A percentile compares a stretch with the other conserved stretches of the same genome.
Evolutionary conservation across 192 early-diverging fungal genomes (phyloP).

Genomic region (Rhizoclosmatium globosum): DNA sequence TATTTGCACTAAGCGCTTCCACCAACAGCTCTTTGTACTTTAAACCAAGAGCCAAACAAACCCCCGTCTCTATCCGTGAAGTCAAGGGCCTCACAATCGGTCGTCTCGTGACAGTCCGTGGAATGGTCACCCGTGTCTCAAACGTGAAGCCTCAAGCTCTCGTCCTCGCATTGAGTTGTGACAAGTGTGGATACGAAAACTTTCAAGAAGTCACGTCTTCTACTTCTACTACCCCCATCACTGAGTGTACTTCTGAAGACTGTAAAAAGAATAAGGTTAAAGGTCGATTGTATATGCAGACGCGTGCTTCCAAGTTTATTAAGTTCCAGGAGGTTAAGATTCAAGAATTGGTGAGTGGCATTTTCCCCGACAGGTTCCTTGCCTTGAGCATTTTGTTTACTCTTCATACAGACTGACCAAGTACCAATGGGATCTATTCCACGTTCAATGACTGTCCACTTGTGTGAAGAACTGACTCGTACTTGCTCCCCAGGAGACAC

Average conservation of each 20-base stretch:
- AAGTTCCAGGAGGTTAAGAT: conserved; percentile 97
- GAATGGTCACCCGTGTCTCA: conserved; percentile 92
- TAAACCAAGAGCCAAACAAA: conserved; percentile 69
- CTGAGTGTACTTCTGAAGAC: conserved; percentile 79
- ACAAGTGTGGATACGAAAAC: conserved; percentile 92
- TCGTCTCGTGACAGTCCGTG: conserved; percentile 85
- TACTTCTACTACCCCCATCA: conserved; percentile 72
- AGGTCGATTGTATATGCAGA: conserved; percentile 90
- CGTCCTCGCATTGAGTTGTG: conserved; percentile 91
- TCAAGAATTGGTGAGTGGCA: conserved; percentile 82
- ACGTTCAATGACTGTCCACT: conserved; percentile 91
- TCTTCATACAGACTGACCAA: conserved; percentile 82
- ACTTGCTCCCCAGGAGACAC: conserved; percentile 88
- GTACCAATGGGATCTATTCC: conserved; percentile 99
- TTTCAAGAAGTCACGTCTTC: conserved; percentile 85
- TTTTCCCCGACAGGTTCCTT: neutral
- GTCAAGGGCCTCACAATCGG: conserved; percentile 84
- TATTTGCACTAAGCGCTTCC: too few relatives aligned
- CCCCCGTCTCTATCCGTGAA: conserved; percentile 84
- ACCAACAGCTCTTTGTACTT: conserved; percentile 76
- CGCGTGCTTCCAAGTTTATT: conserved; percentile 89
- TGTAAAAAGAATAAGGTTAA: conserved; percentile 83
- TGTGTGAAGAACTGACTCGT: conserved; percentile 82
- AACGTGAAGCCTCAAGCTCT: conserved; percentile 92
- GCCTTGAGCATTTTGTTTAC: neutral